A percentile compares a stretch with the other conserved stretches of the same genome.
Evolutionary conservation across 2,329 filamentous ascomycete species (phyloP).

Genomic region (Penicillium occitanis): DNA sequence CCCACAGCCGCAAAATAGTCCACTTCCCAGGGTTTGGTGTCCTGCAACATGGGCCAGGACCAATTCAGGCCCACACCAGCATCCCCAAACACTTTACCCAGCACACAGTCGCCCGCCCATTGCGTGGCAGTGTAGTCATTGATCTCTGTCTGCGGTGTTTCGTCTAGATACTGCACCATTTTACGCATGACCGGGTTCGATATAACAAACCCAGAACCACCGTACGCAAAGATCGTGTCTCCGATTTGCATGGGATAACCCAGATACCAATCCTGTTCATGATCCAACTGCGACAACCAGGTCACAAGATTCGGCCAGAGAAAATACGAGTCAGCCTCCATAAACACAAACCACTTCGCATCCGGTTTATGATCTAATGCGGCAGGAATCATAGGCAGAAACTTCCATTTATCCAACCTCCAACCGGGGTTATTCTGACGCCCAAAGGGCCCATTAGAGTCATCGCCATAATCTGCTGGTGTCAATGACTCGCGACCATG

Average conservation of each 20-base stretch:
- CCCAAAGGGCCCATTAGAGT: constrained; percentile 39
- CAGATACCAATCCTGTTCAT: constrained; percentile 51
- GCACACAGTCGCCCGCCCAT: constrained; percentile 53
- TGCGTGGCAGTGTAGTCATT: constrained; percentile 48
- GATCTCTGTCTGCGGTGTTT: constrained; percentile 40
- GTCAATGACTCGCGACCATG: constrained; percentile 45
- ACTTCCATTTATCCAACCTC: constrained; percentile 61
- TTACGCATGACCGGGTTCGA: constrained; percentile 52
- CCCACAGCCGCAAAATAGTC: constrained; percentile 42
- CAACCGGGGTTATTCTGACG: constrained; percentile 50
- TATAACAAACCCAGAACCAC: constrained; percentile 54
- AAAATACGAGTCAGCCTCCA: constrained; percentile 60
- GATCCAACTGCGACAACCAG: constrained; percentile 54
- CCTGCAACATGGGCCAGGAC: constrained; percentile 51
- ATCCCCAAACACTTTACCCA: constrained; percentile 50
- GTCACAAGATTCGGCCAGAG: constrained; percentile 54
- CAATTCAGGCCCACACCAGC: constrained; percentile 47
- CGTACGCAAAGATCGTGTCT: constrained; percentile 53
- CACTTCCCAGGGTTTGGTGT: constrained; percentile 45
- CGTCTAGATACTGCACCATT: constrained; percentile 43
- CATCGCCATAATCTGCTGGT: constrained; percentile 36
- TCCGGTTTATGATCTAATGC: constrained; percentile 46
- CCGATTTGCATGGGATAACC: constrained; percentile 55
- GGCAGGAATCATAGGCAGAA: constrained; percentile 55
- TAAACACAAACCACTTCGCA: constrained; percentile 60